These are phyloP conservation scores for Talaromyces nanjingensis DNA, from an alignment of 495 filamentous ascomycete genomes.

Conservation along the genomic window DNA sequence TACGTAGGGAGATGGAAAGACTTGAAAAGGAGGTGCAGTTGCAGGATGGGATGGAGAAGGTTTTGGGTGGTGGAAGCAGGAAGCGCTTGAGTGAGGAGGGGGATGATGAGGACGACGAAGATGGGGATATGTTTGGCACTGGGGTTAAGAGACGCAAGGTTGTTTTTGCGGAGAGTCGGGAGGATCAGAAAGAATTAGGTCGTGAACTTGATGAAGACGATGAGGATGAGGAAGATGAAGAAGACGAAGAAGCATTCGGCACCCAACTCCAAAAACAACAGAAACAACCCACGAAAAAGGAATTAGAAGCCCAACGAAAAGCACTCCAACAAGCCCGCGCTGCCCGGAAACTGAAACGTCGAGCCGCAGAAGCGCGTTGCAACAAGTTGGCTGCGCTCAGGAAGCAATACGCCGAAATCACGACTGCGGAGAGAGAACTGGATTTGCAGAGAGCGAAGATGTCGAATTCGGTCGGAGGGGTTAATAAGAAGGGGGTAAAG, in stretches of 20 bases:
- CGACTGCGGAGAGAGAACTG: constrained; percentile 65
- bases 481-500: constrained; percentile 74
- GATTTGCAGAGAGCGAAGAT: constrained; percentile 73
- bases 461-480: constrained; percentile 72
- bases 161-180: constrained; percentile 49
- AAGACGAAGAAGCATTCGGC: constrained; percentile 24
- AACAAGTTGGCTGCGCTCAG: constrained; percentile 56
- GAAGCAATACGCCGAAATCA: constrained; percentile 64
- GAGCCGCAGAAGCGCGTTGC: constrained; percentile 37
- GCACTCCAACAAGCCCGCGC: constrained; percentile 35
- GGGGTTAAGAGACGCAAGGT: constrained; percentile 29
- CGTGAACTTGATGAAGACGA: constrained; percentile 10
- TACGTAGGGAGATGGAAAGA: constrained; percentile 52
- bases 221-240: constrained; percentile 21
- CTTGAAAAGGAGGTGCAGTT: constrained; percentile 47
- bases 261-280: constrained; percentile 19
- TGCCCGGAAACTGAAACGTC: constrained; percentile 41
- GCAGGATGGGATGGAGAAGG: constrained; percentile 27
- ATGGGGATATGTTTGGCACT: constrained; percentile 19
- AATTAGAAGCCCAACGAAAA: constrained; percentile 33
- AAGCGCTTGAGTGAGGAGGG: constrained; percentile 15
- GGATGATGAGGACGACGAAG: constrained; percentile 17
- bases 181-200: constrained; percentile 39
- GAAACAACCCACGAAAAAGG: constrained; percentile 28
- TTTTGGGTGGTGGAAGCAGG: constrained; percentile 16